Evolutionary conservation across 768 basidiomycete species (phyloP), one percentile per base, ranked within the genome.

Genomic region (Podaxis sp.): DNA sequence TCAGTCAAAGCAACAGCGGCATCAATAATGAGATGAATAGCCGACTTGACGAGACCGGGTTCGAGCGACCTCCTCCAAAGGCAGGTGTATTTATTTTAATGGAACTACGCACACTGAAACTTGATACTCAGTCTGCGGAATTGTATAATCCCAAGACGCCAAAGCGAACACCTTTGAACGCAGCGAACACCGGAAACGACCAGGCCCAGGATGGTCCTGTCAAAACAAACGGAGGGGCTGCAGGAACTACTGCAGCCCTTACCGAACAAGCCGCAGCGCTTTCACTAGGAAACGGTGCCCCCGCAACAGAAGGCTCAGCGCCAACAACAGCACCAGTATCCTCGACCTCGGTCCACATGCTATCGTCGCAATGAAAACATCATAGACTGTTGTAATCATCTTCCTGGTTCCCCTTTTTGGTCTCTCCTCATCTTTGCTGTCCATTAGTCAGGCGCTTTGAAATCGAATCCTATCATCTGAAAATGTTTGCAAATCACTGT

Each of bases 21-120:
- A 66, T 59, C 56, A 55, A 66, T 61, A 69, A 68, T 55, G 62
- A 70, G 22, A 63, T 56, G 43, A 66, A 67, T 33, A 63, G 65
- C 1, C 76, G 76, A 57, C 63, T 75, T 33, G 85, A 82, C 22
- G 85, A 86, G 49, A 71, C 71, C 19, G 72, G 69, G 12, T 82
- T 75, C 62, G 83, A 86, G 65, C 75, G 84, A 46, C 78, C 80
- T 1, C 77, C 76, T 3, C 78, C 77, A 15, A 86, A 80, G 73
- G 80, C 80, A 65, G 54, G 69, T 63, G 2, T 17, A 37, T 12
- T 40, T 24, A 2, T 19, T 22, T 38, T 12, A 7, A 6, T 22
- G 33, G n/a, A 13, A 22, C 3, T 19, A 25, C 33, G 5, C 53
- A 49, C 24, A 63, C 24, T 22, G 2, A 55, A 51, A 15, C 11